Conservation (phyloP, 345 rosid species). For the Punica granatum region DNA sequence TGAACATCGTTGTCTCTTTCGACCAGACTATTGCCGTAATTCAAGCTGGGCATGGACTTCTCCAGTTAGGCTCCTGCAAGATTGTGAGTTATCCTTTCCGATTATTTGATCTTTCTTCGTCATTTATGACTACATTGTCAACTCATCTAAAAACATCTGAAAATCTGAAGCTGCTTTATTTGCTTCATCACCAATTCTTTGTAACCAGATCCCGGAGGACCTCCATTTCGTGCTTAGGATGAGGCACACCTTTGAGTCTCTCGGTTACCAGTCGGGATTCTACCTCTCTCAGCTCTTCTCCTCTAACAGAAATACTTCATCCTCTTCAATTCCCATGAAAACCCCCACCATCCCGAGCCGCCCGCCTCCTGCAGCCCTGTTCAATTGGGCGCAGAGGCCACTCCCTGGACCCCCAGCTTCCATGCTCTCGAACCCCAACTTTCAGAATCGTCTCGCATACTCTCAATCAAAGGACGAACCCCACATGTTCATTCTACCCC, state of each 20-base stretch:
- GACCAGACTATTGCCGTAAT: conserved; percentile 93
- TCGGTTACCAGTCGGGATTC: conserved; percentile 88
- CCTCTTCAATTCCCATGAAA: conserved; percentile 46
- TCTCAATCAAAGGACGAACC: conserved; percentile 61
- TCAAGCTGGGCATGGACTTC: conserved; percentile 98
- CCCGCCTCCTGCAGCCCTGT: conserved; percentile 41
- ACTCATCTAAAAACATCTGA: not conserved
- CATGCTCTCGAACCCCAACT: conserved; percentile 54
- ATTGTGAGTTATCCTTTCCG: conserved; percentile 47
- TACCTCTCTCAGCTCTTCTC: conserved; percentile 91
- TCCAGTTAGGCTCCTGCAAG: conserved; percentile 94
- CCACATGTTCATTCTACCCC: conserved; percentile 65
- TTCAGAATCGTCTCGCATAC: conserved; percentile 45
- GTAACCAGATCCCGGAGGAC: conserved; percentile 76
- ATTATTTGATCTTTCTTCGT: not conserved
- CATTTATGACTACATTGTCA: not conserved
- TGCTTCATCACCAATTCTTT: not conserved
- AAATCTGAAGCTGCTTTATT: not conserved
- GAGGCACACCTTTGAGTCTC: conserved; percentile 92
- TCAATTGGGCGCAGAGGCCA: conserved; percentile 60
- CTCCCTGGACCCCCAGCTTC: conserved; percentile 37
- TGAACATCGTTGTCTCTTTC: not conserved
- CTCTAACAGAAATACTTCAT: conserved; percentile 47
- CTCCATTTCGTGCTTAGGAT: conserved; percentile 93
- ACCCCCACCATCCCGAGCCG: conserved; percentile 50